These are phyloP conservation scores for Amphibolis antarctica DNA, from an alignment of 106 monocot species.

Conservation along the genomic window DNA sequence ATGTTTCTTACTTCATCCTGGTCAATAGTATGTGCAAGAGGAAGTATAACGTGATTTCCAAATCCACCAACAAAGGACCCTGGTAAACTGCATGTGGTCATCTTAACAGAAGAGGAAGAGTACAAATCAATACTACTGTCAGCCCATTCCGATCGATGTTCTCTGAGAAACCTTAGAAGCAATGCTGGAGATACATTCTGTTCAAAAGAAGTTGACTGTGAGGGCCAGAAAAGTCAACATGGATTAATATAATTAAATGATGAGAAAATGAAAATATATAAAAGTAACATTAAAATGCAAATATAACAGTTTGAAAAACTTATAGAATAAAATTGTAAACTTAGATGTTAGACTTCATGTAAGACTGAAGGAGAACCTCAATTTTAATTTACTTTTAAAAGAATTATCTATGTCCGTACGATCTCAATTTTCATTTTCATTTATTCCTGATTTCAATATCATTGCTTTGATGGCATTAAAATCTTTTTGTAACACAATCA, in stretches of 20 bases:
- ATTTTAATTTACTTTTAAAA: too few relatives aligned
- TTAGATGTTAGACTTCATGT: too few relatives aligned
- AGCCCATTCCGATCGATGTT: constrained; percentile 72
- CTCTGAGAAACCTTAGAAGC: constrained; percentile 46
- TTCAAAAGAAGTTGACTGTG: background rate
- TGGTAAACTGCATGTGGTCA: constrained; percentile 29
- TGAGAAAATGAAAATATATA: background rate
- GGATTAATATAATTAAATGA: background rate
- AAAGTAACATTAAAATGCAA: too few relatives aligned
- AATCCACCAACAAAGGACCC: constrained; percentile 19
- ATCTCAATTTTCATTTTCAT: too few relatives aligned
- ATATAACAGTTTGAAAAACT: too few relatives aligned
- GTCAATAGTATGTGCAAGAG: constrained; percentile 50
- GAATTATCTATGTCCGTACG: too few relatives aligned
- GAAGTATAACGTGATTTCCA: constrained; percentile 55
- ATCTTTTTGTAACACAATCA: too few relatives aligned
- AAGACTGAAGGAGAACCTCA: too few relatives aligned
- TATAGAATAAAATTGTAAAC: background rate
- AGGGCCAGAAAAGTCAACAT: too few relatives aligned
- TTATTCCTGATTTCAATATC: too few relatives aligned
- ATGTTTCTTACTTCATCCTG: constrained; percentile 42
- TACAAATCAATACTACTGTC: constrained; percentile 53
- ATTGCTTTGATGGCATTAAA: too few relatives aligned
- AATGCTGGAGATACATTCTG: constrained; percentile 53
- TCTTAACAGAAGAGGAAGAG: constrained; percentile 38